Base-by-base conservation (phyloP, 352 stramenopile genomes). In the Globisporangium heterothallicum region DNA sequence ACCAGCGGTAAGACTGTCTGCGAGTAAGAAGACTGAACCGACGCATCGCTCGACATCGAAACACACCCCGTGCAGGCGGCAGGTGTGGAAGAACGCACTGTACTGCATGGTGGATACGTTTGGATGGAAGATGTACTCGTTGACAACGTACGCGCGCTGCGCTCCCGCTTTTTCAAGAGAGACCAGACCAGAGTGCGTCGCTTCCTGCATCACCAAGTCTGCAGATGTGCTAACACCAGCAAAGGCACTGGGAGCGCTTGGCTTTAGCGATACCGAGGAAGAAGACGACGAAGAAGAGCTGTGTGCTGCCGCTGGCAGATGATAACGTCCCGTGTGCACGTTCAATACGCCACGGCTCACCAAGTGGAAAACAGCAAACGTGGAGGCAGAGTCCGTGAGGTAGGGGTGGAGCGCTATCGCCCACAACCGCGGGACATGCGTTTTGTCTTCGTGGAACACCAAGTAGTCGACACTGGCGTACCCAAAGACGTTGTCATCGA, bases 31-130 rank as follows among this genome's bases (percentile, higher is more conserved):
- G 26, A 88, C 64, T 14, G 71, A 74, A 13, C 83, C 83, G n/a
- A 89, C 51, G 21, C 70, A 64, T 4, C 67, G 64, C 53, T 81
- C 63, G 49, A 94, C 63, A 56, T 96, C 88, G 18, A 93, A 95
- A 53, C 79, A 94, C 46, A 97, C 86, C 27, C 88, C 86, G 21
- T 95, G 76, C 45, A 94, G 66, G 0, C 86, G 68, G 53, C 88
- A 97, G 43, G 74, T 71, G 47, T 95, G 88, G 68, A 97, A 97
- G 64, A 96, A 93, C 14, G 78, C 67, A 43, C 65, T 65, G 55
- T 92, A 90, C 42, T 73, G 71, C 60, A 90, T 87, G 14, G 80
- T 90, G 40, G 66, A 71, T 40, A 96, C 68, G 47, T 84, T 84
- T 12, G 83, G 80, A 30, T 97, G 84, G 53, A 78, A 79, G 26